Conservation (phyloP, 345 rosid species). For the Euphorbia lathyris region DNA sequence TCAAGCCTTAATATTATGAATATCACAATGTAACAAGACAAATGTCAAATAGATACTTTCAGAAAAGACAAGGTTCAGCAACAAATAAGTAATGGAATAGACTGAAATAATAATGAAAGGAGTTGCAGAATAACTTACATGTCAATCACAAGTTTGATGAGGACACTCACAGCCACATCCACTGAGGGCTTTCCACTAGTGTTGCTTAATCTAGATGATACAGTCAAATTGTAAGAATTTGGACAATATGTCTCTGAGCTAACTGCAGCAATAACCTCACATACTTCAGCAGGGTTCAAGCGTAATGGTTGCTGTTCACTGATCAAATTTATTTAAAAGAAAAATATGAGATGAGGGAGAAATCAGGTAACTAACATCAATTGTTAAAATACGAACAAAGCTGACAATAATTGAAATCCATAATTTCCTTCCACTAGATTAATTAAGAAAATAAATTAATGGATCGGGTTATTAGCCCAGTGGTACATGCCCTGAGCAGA, state of each 20-base stretch:
- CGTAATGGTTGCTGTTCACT: conserved; percentile 98
- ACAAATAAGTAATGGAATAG: too few relatives aligned
- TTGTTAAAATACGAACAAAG: background rate
- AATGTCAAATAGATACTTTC: too few relatives aligned
- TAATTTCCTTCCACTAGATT: background rate
- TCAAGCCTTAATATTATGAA: too few relatives aligned
- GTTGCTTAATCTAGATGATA: conserved; percentile 74
- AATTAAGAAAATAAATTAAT: conserved; percentile 5
- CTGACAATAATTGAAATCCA: conserved; percentile 5
- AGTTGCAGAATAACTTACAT: conserved; percentile 48
- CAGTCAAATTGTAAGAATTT: conserved; percentile 55
- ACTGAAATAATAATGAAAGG: too few relatives aligned
- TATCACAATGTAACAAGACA: too few relatives aligned
- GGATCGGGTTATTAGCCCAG: background rate
- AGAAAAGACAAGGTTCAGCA: too few relatives aligned
- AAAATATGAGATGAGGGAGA: conserved; percentile 20
- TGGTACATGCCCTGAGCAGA: too few relatives aligned
- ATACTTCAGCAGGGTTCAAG: conserved; percentile 78
- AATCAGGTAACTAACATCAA: background rate
- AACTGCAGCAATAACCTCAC: conserved; percentile 95
- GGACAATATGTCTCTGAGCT: conserved; percentile 72
- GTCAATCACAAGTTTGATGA: conserved; percentile 93
- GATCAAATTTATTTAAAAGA: conserved; percentile 26
- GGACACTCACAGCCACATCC: conserved; percentile 98
- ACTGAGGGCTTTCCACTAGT: conserved; percentile 80